phyloP scores from a whole-genome alignment of 1,139 yeast species.

The Candida sanyaensis region DNA sequence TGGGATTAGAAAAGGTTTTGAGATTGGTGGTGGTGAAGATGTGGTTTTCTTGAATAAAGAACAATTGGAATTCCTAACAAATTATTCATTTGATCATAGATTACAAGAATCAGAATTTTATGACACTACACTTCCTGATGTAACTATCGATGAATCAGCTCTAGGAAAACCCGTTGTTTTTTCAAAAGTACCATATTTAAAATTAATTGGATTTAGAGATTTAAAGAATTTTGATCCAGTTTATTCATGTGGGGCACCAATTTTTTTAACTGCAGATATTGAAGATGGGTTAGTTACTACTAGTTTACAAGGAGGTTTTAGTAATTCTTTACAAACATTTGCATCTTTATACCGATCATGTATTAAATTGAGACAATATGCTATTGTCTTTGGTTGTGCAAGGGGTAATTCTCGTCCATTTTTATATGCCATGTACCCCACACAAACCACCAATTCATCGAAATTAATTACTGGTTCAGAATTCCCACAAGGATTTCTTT shows the following conservation, averaged over 20 bases:
- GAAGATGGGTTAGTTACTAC: slow-evolving; percentile 30
- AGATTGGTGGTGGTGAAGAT: slow-evolving; percentile 27
- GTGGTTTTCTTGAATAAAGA: slow-evolving; percentile 29
- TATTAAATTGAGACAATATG: slow-evolving; percentile 52
- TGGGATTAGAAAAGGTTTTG: slow-evolving; percentile 30
- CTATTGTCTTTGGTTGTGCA: slow-evolving; percentile 71
- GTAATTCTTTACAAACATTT: slow-evolving; percentile 69
- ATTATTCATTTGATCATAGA: slow-evolving; percentile 39
- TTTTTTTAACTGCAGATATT: slow-evolving; percentile 55
- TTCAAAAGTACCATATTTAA: slow-evolving; percentile 41
- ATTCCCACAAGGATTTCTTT: slow-evolving; percentile 63
- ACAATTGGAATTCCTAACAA: slow-evolving; percentile 30
- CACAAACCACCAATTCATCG: slow-evolving; percentile 28
- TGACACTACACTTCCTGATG: slow-evolving; percentile 26
- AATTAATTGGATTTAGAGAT: slow-evolving; percentile 68
- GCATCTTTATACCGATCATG: slow-evolving; percentile 68
- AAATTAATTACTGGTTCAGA: slow-evolving; percentile 14
- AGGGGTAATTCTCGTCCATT: slow-evolving; percentile 58
- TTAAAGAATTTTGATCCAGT: slow-evolving; percentile 45
- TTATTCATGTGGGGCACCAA: slow-evolving; percentile 55
- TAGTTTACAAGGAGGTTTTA: slow-evolving; percentile 35
- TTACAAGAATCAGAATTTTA: slow-evolving; percentile 20
- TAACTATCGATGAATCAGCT: slow-evolving; percentile 19
- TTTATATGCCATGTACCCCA: slow-evolving; percentile 63
- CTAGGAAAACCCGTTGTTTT: slow-evolving; percentile 18